These are phyloP conservation scores for Pyrus bretschneideri DNA, from an alignment of 306 rosid species.

Conservation along the genomic window DNA sequence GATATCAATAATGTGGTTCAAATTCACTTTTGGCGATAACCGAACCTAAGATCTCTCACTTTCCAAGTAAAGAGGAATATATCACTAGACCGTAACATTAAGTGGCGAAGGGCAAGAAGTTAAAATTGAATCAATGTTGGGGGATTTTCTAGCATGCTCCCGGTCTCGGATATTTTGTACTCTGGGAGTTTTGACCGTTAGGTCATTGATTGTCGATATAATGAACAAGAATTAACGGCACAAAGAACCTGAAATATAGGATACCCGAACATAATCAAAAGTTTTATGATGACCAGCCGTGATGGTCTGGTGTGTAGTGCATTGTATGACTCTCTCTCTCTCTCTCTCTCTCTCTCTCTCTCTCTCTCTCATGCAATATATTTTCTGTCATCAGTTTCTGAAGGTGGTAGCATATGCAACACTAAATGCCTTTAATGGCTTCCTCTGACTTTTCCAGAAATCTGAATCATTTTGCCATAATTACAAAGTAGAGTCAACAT, in stretches of 20 bases:
- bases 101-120: neutral
- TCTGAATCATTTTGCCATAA: slow-evolving; percentile 40
- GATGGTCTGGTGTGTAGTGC: neutral
- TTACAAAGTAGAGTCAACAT: slow-evolving; percentile 34
- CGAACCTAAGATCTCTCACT: too few relatives aligned
- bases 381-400: slow-evolving; percentile 28
- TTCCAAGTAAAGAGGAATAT: too few relatives aligned
- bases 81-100: too few relatives aligned
- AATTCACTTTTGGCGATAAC: too few relatives aligned
- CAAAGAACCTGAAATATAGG: too few relatives aligned
- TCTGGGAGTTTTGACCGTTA: neutral
- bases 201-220: neutral
- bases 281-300: neutral
- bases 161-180: neutral
- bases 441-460: slow-evolving; percentile 1
- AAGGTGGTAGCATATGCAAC: slow-evolving; percentile 31
- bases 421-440: slow-evolving; percentile 32
- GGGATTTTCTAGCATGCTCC: neutral
- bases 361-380: neutral
- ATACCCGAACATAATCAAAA: neutral
- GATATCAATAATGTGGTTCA: too few relatives aligned
- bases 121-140: neutral
- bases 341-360: neutral
- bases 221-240: neutral
- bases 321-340: neutral